A percentile compares a stretch with the other conserved stretches of the same genome.
These are phyloP conservation scores for Exobasidium rhododendri DNA, from an alignment of 1,284 basidiomycete species.

Conservation along the genomic window DNA sequence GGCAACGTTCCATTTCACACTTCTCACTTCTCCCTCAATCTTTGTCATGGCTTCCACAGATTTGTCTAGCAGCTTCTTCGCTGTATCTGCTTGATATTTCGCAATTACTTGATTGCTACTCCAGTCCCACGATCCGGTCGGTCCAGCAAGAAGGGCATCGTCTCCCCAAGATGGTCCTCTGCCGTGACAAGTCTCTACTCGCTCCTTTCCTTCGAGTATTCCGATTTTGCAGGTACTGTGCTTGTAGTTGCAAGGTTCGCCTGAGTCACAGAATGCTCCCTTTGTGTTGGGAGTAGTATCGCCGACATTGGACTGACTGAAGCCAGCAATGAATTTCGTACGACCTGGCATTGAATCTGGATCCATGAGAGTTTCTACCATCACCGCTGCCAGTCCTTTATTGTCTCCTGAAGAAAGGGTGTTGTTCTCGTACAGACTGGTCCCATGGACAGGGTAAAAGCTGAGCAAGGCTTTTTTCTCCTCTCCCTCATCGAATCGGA, in stretches of 20 bases:
- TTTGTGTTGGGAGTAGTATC: conserved; percentile 46
- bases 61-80: conserved; percentile 26
- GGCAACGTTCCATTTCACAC: conserved; percentile 58
- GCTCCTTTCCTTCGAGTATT: conserved; percentile 21
- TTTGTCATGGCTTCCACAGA: conserved; percentile 10
- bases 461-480: conserved; percentile 46
- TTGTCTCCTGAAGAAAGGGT: conserved; percentile 43
- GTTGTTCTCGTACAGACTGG: conserved; percentile 45
- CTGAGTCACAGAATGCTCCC: conserved; percentile 40
- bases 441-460: conserved; percentile 75
- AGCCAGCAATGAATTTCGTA: conserved; percentile 37
- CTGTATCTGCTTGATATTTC: conserved; percentile 37
- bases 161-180: conserved; percentile 37
- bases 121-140: conserved; percentile 42
- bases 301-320: conserved; percentile 40
- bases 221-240: conserved; percentile 38
- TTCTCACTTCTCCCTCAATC: conserved; percentile 26
- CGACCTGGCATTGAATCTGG: conserved; percentile 30
- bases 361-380: conserved; percentile 23
- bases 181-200: conserved; percentile 40
- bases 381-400: conserved; percentile 43
- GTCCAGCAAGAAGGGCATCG: conserved; percentile 22
- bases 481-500: conserved; percentile 33
- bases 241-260: conserved; percentile 38
- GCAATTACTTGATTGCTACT: conserved; percentile 43